Conservation (phyloP, 1,139 yeast genomes). For the Zygosaccharomyces pseudobailii region DNA sequence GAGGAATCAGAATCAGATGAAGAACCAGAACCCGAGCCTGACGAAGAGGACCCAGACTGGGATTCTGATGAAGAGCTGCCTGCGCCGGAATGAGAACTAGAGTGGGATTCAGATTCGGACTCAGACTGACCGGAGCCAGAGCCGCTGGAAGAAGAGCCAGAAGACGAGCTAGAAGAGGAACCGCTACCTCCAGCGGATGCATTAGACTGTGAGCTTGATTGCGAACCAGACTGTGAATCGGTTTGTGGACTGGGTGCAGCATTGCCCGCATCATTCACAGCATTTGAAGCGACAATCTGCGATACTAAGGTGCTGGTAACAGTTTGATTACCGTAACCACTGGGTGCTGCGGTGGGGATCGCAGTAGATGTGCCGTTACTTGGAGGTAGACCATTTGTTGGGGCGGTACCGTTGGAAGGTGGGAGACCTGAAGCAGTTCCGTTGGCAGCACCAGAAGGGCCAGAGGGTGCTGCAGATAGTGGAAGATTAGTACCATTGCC, state of each 20-base stretch:
- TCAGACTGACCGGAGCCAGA: not conserved
- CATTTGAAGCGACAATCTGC: not conserved
- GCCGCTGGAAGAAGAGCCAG: not conserved
- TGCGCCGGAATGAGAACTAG: not conserved
- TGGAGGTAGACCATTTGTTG: not conserved
- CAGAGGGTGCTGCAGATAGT: not conserved
- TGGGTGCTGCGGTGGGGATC: not conserved
- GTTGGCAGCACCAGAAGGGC: not conserved
- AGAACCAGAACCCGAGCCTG: not conserved
- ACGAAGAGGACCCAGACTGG: not conserved
- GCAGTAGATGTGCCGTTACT: not conserved
- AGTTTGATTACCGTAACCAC: not conserved
- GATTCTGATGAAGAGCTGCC: constrained; percentile 1
- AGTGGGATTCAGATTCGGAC: not conserved
- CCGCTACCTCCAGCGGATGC: not conserved
- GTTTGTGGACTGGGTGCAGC: not conserved
- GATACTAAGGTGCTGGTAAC: not conserved
- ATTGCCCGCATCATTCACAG: not conserved
- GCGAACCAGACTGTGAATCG: constrained; percentile 1
- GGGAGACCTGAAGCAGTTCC: not conserved
- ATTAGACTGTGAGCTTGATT: not conserved
- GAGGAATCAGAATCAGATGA: not conserved
- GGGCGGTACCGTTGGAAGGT: not conserved
- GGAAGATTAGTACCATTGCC: no score
- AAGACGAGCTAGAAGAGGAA: not conserved